Evolutionary conservation across 2,329 filamentous ascomycete species (phyloP).

Genomic region (Alternaria rosae): DNA sequence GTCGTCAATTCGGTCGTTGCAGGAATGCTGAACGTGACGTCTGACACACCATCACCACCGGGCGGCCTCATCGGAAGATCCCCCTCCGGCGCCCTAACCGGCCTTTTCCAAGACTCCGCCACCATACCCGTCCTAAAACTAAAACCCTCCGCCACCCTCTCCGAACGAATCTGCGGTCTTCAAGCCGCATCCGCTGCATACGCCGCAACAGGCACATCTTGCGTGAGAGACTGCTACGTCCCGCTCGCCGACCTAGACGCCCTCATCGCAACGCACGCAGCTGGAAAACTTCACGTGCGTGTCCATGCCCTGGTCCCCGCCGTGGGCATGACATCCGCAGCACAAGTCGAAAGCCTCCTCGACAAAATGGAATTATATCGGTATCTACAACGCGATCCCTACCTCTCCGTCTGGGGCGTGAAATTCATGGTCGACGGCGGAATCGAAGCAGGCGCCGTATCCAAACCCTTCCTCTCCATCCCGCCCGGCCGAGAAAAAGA

Average conservation of each 20-base stretch:
- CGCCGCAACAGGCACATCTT: neutral
- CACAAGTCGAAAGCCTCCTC: too few relatives aligned
- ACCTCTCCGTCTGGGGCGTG: neutral
- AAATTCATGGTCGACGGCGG: neutral
- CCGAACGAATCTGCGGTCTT: neutral
- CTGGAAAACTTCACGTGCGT: neutral
- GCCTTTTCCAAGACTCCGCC: neutral
- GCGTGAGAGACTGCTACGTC: neutral
- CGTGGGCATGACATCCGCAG: neutral
- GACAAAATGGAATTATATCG: neutral
- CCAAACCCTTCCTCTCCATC: too few relatives aligned
- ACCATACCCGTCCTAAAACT: neutral
- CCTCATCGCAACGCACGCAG: accelerated
- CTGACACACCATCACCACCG: neutral
- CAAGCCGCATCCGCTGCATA: neutral
- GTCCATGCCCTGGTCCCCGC: neutral
- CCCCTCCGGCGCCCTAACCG: too few relatives aligned
- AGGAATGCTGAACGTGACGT: accelerated
- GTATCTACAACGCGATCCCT: accelerated
- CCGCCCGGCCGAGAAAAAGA: neutral
- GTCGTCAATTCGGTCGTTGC: neutral
- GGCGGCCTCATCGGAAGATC: neutral
- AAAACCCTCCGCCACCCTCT: neutral
- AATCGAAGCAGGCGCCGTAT: neutral
- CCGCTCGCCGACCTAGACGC: neutral